These are phyloP conservation scores for Aureobasidium sp. DNA, from an alignment of 2,329 filamentous ascomycete species.

Conservation along the genomic window DNA sequence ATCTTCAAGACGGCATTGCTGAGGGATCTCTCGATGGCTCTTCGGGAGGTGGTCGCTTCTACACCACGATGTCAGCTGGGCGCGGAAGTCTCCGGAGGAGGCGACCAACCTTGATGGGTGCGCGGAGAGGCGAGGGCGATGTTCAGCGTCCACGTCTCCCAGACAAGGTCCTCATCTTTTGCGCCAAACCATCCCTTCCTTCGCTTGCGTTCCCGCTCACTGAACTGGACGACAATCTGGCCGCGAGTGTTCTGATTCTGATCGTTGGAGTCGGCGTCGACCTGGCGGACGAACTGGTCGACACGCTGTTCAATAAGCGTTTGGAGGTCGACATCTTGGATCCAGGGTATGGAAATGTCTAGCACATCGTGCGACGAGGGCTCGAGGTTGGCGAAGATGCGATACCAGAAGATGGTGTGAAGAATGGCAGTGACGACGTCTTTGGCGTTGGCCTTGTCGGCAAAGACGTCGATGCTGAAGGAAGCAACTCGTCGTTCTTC, in stretches of 20 bases:
- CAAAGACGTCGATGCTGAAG: constrained; percentile 89
- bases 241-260: constrained; percentile 51
- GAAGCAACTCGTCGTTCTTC: constrained; percentile 66
- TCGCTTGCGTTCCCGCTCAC: constrained; percentile 69
- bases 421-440: constrained; percentile 93
- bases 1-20: constrained; percentile 86
- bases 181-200: constrained; percentile 65
- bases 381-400: constrained; percentile 82
- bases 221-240: constrained; percentile 83
- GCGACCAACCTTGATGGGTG: constrained; percentile 70
- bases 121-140: constrained; percentile 86
- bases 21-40: constrained; percentile 84
- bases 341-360: constrained; percentile 80
- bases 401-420: constrained; percentile 97
- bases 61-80: constrained; percentile 2
- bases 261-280: constrained; percentile 41
- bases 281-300: constrained; percentile 68
- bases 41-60: constrained; percentile 84
- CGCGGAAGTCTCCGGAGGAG: neutral
- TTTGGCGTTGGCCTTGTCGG: constrained; percentile 80
- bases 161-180: constrained; percentile 89
- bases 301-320: constrained; percentile 88
- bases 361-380: constrained; percentile 83
- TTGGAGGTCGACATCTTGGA: constrained; percentile 85
- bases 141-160: constrained; percentile 93